Conservation (phyloP, 1,139 yeast genomes). For the Pichia sp. region DNA sequence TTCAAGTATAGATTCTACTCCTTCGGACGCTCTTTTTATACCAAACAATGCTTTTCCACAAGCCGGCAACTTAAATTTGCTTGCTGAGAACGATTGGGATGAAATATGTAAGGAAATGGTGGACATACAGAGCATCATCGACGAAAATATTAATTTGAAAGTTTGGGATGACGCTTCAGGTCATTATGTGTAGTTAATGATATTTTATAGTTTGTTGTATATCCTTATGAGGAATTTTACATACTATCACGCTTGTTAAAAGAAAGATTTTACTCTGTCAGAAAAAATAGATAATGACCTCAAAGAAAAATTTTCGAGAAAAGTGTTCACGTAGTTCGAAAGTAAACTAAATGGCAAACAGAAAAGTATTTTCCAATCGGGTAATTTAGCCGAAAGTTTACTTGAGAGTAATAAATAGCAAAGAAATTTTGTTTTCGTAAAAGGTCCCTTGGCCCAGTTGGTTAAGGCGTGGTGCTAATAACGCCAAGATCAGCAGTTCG, state of each 20-base stretch:
- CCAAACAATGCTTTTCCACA: background rate
- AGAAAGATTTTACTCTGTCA: too few species aligned
- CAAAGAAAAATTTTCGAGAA: too few species aligned
- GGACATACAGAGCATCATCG: conserved; percentile 20
- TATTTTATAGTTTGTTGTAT: too few species aligned
- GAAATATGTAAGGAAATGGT: conserved; percentile 19
- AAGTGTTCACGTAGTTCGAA: too few species aligned
- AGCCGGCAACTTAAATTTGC: background rate
- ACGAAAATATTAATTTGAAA: conserved; percentile 21
- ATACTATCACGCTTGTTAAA: too few species aligned
- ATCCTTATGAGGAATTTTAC: too few species aligned
- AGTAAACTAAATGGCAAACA: too few species aligned
- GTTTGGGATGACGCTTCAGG: conserved; percentile 26
- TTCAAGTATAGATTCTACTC: background rate
- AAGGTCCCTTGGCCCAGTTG: conserved; percentile 86
- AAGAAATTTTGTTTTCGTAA: too few species aligned
- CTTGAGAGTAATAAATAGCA: too few species aligned
- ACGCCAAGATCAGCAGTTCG: conserved; percentile 48
- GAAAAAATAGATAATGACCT: too few species aligned
- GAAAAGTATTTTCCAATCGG: too few species aligned
- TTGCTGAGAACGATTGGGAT: conserved; percentile 19
- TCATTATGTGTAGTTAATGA: conserved; percentile 12
- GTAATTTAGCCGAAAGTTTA: too few species aligned
- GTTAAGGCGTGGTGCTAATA: conserved; percentile 88
- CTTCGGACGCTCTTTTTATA: background rate